Evolutionary conservation across 768 basidiomycete species (phyloP), one percentile per base, ranked within the genome.

Genomic region (Chiua virens): DNA sequence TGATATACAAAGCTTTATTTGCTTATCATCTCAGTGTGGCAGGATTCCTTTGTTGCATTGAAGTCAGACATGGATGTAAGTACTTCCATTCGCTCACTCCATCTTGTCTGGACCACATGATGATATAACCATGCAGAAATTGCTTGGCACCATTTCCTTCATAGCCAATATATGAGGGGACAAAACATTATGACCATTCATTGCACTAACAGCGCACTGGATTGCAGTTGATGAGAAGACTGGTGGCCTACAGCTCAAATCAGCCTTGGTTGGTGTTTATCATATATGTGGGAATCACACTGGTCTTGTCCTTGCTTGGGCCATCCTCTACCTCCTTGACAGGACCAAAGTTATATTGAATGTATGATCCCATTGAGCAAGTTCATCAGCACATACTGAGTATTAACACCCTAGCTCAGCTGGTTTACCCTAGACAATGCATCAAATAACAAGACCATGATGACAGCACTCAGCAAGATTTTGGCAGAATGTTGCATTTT

Each of bases 211-310:
- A 4, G 40, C 48, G 11, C 48, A 49, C 20, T 49, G 40, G 40
- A 35, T 41, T 3, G 17, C 34, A 8, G 32, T 34, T 15, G 22
- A 32, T 7, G 7, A 18, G 7, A 10, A 28, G 7, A 15, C 25
- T 1, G 40, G 45, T 5, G 23, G 2, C 0, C 54, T 62, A 20
- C 25, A 48, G 17, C 42, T 60, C 15, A 52, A 49, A 20, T 41
- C 42, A 1, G 40, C 46, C 1, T 36, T 62, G 1, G n/a, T 64
- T 8, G 50, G 55, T 22, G 62, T 64, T 28, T 51, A 60, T 30
- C 47, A 45, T 11, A 21, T 62, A 13, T 23, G 34, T 18, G 57
- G 61, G 13, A 43, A 35, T 20, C 61, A 64, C 30, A 42, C 49
- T 1, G 61, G 63, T 3, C 6, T 13, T 2, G 39, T 34, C 8